Evolutionary conservation across 345 rosid genomes (phyloP).

Genomic region (Corchorus olitorius): DNA sequence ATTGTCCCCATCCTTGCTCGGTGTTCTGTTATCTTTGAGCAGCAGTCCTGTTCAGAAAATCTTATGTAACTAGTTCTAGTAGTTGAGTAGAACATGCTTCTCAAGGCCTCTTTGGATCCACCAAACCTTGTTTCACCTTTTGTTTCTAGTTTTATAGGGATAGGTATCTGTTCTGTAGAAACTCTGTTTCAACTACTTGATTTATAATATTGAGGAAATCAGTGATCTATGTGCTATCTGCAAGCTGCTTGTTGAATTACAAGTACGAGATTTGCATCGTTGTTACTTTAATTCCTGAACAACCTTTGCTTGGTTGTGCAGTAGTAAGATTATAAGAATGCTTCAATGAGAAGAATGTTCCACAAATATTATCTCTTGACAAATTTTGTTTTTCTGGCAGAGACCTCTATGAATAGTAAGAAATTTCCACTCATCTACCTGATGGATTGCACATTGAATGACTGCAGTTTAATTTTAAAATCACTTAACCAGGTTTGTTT

Average conservation of each 20-base stretch:
- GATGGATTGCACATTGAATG: constrained; percentile 92
- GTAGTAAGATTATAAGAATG: constrained; percentile 14
- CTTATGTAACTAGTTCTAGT: not conserved
- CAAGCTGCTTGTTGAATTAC: not conserved
- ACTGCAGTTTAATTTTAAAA: constrained; percentile 75
- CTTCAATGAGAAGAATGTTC: constrained; percentile 1
- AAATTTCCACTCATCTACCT: constrained; percentile 68
- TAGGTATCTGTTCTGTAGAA: not conserved
- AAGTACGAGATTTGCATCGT: not conserved
- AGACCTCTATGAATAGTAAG: constrained; percentile 31
- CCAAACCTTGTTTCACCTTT: not conserved
- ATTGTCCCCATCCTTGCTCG: not conserved
- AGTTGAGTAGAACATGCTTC: not conserved
- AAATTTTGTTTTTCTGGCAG: constrained; percentile 36
- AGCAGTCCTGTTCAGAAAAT: constrained; percentile 2
- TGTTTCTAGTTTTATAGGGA: constrained; percentile 1
- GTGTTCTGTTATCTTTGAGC: constrained; percentile 1
- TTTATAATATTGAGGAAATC: not conserved
- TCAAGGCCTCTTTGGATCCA: not conserved
- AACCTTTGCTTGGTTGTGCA: not conserved
- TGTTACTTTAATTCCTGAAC: not conserved
- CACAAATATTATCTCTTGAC: constrained; percentile 11
- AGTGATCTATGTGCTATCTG: constrained; percentile 3
- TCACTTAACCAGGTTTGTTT: constrained; percentile 62
- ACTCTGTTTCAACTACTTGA: not conserved